Conservation (phyloP, 2,329 filamentous ascomycete genomes). For the Hymenoscyphus linearis region DNA sequence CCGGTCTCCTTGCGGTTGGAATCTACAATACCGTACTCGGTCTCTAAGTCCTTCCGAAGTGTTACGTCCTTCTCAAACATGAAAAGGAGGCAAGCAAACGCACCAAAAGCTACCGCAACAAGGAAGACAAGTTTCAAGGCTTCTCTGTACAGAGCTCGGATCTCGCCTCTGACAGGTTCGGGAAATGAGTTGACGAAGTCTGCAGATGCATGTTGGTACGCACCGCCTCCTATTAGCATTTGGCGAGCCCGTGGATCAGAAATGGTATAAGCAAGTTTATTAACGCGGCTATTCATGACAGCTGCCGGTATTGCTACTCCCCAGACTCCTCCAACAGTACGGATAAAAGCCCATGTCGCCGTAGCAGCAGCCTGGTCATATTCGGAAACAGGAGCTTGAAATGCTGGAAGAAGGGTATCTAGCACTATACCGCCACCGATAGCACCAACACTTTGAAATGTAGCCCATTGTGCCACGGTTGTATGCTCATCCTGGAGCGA, state of each 20-base stretch:
- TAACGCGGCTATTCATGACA: conserved; percentile 8
- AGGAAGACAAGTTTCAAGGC: conserved; percentile 6
- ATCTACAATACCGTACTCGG: conserved; percentile 10
- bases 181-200: conserved; percentile 5
- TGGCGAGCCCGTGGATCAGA: neutral
- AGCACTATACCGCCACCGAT: conserved; percentile 40
- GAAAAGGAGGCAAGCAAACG: conserved; percentile 4
- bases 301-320: conserved; percentile 36
- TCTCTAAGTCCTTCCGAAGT: conserved; percentile 9
- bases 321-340: conserved; percentile 42
- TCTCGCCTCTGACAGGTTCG: neutral
- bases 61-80: conserved; percentile 10
- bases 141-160: conserved; percentile 1
- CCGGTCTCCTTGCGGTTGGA: neutral
- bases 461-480: conserved; percentile 35
- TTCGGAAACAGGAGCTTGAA: conserved; percentile 34
- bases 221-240: conserved; percentile 4
- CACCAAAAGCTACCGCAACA: conserved; percentile 9
- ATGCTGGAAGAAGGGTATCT: conserved; percentile 38
- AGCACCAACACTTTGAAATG: conserved; percentile 38
- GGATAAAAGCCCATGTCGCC: conserved; percentile 35
- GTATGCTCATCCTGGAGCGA: conserved; percentile 35
- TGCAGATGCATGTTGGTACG: conserved; percentile 6
- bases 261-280: neutral
- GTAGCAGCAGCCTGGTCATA: conserved; percentile 27